Base-by-base conservation (phyloP, 306 rosid genomes). In the Lablab purpureus region DNA sequence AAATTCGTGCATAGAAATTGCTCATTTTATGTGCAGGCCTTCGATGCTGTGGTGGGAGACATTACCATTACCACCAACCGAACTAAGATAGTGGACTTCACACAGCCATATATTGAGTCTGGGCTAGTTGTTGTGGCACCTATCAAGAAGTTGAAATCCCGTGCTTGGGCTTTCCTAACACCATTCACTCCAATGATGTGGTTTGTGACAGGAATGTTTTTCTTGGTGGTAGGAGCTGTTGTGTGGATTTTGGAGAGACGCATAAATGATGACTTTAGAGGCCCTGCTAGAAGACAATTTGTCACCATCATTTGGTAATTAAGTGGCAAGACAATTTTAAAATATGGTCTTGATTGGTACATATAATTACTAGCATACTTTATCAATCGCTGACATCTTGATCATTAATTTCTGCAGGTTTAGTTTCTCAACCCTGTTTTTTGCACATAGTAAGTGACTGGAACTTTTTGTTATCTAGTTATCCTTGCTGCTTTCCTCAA, bases 241-340 rank as follows among this genome's bases (percentile, higher is more conserved):
- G 87, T 93, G 62, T 93, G 97, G 97, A 80, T 91, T 74, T 75
- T 93, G 74, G 97, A 93, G 79, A 96, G 92, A 62, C 78, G 96
- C 72, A 58, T 56, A 21, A 93, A 93, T 40, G 97, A 89, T 66
- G 93, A 89, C 3, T 92, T 92, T 50, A 89, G 97, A 7, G 96
- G 97, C 36, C 89, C 97, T 52, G 73, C 97, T 5, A 90, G 80
- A 78, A 87, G 66, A 62, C 97, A 92, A 28, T 3, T 86, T n/a
- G 81, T 87, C 71, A 92, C 97, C 41, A 63, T 82, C 32, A 82
- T 92, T 21, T 92, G 96, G 97, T 90, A 73, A 52, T 11, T 41
- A 12, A 43, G 73, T 63, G 23, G 5, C 14, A 13, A 36, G 37
- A 49, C 25, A 64, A 17, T 17, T 63, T 34, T 62, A 62, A 32